A percentile compares a stretch with the other conserved stretches of the same genome.
phyloP scores from a whole-genome alignment of 2,329 filamentous ascomycete genomes.

The Colletotrichum sp. region DNA sequence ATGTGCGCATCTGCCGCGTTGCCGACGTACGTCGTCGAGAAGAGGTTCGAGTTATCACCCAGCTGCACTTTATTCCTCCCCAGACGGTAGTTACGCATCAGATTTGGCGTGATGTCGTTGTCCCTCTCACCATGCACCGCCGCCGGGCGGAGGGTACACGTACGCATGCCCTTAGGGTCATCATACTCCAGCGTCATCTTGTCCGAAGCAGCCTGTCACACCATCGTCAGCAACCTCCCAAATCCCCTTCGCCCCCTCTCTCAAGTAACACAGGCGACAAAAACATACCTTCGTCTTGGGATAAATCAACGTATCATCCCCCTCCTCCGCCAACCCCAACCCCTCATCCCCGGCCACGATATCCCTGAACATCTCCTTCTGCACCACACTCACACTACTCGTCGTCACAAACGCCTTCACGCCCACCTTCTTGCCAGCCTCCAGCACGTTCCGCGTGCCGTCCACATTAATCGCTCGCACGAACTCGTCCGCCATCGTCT shows the following conservation, averaged over 20 bases:
- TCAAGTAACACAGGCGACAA: neutral
- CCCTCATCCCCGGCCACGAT: constrained; percentile 65
- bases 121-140: constrained; percentile 40
- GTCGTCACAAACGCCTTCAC: constrained; percentile 69
- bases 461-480: constrained; percentile 67
- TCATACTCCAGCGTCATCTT: constrained; percentile 18
- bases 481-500: constrained; percentile 36
- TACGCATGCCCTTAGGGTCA: constrained; percentile 14
- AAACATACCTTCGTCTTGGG: constrained; percentile 63
- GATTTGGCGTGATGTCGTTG: constrained; percentile 57
- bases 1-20: constrained; percentile 70
- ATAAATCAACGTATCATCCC: constrained; percentile 39
- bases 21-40: constrained; percentile 70
- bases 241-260: neutral
- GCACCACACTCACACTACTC: constrained; percentile 65
- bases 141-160: constrained; percentile 17
- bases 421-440: constrained; percentile 47
- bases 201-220: constrained; percentile 11
- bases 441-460: constrained; percentile 64
- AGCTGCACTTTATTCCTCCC: constrained; percentile 64
- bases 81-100: constrained; percentile 60
- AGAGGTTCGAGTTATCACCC: constrained; percentile 65
- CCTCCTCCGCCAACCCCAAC: constrained; percentile 45
- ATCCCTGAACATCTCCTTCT: constrained; percentile 61
- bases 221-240: neutral